phyloP scores from a whole-genome alignment of 1,284 basidiomycete genomes.

The Boletus semigastroideus region DNA sequence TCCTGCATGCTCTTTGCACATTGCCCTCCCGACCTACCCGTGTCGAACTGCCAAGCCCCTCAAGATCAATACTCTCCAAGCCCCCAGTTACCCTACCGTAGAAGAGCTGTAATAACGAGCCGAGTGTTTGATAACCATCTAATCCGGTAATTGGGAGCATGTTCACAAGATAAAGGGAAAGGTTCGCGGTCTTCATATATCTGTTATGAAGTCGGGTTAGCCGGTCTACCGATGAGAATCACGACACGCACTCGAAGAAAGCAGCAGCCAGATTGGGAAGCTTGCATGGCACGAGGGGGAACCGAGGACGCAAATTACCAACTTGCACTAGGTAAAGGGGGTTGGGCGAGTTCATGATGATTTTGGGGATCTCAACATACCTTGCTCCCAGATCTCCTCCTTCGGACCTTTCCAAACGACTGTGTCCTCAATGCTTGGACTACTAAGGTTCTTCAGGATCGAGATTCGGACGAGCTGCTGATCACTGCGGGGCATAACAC shows the following conservation, averaged over 20 bases:
- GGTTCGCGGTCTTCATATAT: conserved; percentile 58
- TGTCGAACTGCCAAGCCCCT: conserved; percentile 10
- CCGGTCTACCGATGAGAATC: background rate
- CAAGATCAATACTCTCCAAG: conserved; percentile 19
- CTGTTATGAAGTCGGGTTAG: conserved; percentile 35
- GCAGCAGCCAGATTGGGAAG: conserved; percentile 38
- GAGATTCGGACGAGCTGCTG: conserved; percentile 52
- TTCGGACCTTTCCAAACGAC: conserved; percentile 69
- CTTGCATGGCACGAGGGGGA: conserved; percentile 44
- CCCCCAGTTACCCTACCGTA: background rate
- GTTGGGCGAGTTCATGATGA: background rate
- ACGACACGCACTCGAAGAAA: conserved; percentile 48
- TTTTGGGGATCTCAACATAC: conserved; percentile 38
- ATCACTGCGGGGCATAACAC: conserved; percentile 46
- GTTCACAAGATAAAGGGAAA: conserved; percentile 74
- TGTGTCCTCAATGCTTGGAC: conserved; percentile 25
- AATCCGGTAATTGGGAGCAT: conserved; percentile 62
- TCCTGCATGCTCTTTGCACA: conserved; percentile 18
- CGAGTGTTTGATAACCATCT: conserved; percentile 59
- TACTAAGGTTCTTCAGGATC: conserved; percentile 20
- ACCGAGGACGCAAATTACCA: conserved; percentile 46
- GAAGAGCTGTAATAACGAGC: conserved; percentile 37
- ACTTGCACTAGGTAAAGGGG: conserved; percentile 50
- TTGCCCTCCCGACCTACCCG: conserved; percentile 10
- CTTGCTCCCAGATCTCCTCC: conserved; percentile 68